Evolutionary conservation across 805 yeast genomes (phyloP), one percentile per base, ranked within the genome.

Genomic region (Starmerella bombi): DNA sequence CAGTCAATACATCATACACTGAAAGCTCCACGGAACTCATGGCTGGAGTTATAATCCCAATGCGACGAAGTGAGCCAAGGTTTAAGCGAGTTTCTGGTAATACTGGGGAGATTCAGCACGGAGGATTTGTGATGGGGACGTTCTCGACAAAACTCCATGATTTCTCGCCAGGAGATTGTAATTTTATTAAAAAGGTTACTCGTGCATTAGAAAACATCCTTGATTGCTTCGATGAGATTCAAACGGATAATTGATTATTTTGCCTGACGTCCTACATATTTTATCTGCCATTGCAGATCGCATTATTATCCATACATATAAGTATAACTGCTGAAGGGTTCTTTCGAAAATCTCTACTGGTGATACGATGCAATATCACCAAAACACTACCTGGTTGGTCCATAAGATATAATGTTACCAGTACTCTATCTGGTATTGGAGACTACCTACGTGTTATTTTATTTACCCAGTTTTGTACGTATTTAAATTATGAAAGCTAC

Each of bases 121-220:
- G 55, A 4, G 60, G 60, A 8, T 57, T 46, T 33, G 46, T 54
- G 2, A 43, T 57, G 49, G 59, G 49, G 8, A 58, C 58, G 12
- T 49, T 52, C 22, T 25, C 43, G 19, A 30, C 36, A 4, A 28
- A 22, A n/a, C 30, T 41, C 32, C 50, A 51, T 9, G 34, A 41
- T n/a, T 52, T 52, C 32, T 50, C 57, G 3, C 53, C 59, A 1
- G 53, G 52, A 10, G 60, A 57, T 32, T 48, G 52, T 16, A 54
- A 47, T 31, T 54, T 54, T 32, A 48, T 52, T 50, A 55, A 57
- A 41, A 44, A 52, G 14, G 57, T 56, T 18, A 50, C 46, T 16
- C 46, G 41, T 19, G 57, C 57, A 1, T 40, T 57, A 20, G 59
- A 54, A 20, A 49, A 46, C 32, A 42, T 55, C 3, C 27, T 46